These are phyloP conservation scores for Fraxinus greggii DNA, from an alignment of 305 asterid species.

Conservation along the genomic window DNA sequence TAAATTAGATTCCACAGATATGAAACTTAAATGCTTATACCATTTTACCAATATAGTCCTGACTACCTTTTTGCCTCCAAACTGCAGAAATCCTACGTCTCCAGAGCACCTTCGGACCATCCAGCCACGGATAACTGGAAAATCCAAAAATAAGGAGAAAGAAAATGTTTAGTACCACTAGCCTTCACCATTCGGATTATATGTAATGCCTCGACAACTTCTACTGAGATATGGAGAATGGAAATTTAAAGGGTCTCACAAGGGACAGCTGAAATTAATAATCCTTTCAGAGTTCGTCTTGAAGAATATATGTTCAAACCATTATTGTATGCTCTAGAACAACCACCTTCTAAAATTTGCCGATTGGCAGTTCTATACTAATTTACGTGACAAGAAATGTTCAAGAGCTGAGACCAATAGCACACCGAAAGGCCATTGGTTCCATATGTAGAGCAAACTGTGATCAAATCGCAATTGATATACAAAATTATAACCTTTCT, in stretches of 20 bases:
- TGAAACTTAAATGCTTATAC: neutral
- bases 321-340: neutral
- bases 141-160: conserved; percentile 9
- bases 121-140: conserved; percentile 89
- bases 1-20: neutral
- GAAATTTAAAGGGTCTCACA: neutral
- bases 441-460: neutral
- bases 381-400: neutral
- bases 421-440: neutral
- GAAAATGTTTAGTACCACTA: neutral
- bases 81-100: conserved; percentile 72
- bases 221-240: neutral
- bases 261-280: neutral
- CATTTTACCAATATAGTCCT: neutral
- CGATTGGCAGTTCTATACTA: neutral
- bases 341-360: neutral
- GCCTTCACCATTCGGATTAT: neutral
- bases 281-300: neutral
- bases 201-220: neutral
- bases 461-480: neutral
- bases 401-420: neutral
- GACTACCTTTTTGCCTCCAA: conserved; percentile 78
- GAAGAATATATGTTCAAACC: neutral
- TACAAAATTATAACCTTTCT: neutral
- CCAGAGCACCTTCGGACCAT: conserved; percentile 88